A percentile compares a stretch with the other conserved stretches of the same genome.
phyloP scores from a whole-genome alignment of 2,329 filamentous ascomycete genomes.

The Talaromyces sp. region DNA sequence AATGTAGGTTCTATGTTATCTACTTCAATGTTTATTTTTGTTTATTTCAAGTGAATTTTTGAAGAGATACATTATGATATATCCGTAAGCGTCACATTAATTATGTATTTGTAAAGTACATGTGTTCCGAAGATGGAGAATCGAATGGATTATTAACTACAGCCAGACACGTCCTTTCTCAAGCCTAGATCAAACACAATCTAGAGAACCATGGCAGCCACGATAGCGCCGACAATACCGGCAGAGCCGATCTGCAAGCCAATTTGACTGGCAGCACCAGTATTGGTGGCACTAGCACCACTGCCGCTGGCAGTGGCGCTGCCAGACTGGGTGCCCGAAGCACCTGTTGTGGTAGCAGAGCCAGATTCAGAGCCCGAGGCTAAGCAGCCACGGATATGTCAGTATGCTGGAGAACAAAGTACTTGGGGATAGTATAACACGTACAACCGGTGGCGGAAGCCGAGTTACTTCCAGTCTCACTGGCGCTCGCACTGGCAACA shows the following conservation, averaged over 20 bases:
- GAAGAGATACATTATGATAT: background rate
- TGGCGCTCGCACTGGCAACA: slow-evolving; percentile 14
- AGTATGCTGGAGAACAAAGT: background rate
- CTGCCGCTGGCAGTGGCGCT: slow-evolving; percentile 5
- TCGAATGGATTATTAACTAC: background rate
- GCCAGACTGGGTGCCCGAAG: slow-evolving; percentile 2
- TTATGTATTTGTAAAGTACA: background rate
- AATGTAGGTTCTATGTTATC: background rate
- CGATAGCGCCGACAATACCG: slow-evolving; percentile 29
- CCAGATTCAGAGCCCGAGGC: slow-evolving; percentile 13
- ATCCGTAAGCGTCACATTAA: background rate
- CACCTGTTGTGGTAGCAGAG: slow-evolving; percentile 11
- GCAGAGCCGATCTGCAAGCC: slow-evolving; percentile 27
- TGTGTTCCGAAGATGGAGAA: background rate
- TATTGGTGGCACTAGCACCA: slow-evolving; percentile 16
- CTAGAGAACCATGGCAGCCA: slow-evolving; percentile 35
- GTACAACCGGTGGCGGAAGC: slow-evolving; percentile 9
- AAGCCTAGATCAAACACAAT: background rate
- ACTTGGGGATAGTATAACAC: background rate
- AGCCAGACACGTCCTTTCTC: background rate
- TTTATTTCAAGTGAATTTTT: background rate
- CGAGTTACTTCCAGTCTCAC: background rate
- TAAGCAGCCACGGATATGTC: background rate
- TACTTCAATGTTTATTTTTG: background rate
- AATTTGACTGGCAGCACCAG: slow-evolving; percentile 26